Evolutionary conservation across 2,329 filamentous ascomycete genomes (phyloP), one percentile per base, ranked within the genome.

Genomic region (Aspergillus niger): DNA sequence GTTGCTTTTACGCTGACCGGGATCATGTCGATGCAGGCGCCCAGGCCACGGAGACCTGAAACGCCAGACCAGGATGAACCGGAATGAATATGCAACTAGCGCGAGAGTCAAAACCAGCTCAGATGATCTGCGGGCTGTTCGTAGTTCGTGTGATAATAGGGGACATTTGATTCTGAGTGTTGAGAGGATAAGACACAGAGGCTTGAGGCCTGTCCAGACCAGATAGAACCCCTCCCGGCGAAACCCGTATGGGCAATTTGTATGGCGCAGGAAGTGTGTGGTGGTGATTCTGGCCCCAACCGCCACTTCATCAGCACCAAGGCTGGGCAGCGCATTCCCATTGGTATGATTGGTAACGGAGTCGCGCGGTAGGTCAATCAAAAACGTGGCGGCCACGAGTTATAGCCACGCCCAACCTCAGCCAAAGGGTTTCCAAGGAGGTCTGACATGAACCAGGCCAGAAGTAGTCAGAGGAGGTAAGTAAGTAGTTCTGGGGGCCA

Each of bases 351-450:
- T 50, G 47, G 28, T 15, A 15, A 20, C 32, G 24, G 24, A 43
- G 43, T 48, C 22, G 53, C 57, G 57, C 60, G 48, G 20, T 44
- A 61, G 64, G 64, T 64, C 57, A 66, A 66, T 64, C 57, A 66
- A 66, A 64, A 73, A 72, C 72, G 72, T 74, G 72, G 72, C 70
- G 63, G 67, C 71, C 71, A 74, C 71, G 71, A 73, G 71, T 69
- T 57, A 24, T 54, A 44, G 59, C 57, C 54, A 60, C 57, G 54
- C 55, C 38, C 22, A 56, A 55, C 28, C 38, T 36, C n/a, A 53
- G 41, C 20, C 20, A 15, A 48, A 41, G 30, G 41, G 30, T 44
- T 57, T 53, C 26, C 26, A 32, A 30, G 36, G 38, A 52, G 26
- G 54, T 50, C 51, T 11, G 28, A 36, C 41, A 30, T 7, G 38